A percentile compares a stretch with the other conserved stretches of the same genome.
Conservation (phyloP, 192 early-diverging fungal genomes). For the Rhizophagus clarus region DNA sequence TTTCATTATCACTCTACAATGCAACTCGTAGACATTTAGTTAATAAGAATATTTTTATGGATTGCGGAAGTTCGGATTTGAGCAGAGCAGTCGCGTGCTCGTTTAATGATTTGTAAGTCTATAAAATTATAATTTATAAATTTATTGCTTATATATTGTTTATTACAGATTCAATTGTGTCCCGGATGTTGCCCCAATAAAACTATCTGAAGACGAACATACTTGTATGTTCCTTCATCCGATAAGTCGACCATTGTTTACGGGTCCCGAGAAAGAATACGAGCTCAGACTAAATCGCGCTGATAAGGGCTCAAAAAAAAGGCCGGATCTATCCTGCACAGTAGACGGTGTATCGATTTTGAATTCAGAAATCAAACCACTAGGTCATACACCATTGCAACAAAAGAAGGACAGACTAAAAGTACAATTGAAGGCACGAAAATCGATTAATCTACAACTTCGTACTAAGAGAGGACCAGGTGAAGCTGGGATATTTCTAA, state of each 20-base stretch:
- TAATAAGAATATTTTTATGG: constrained; percentile 30
- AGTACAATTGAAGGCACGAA: constrained; percentile 25
- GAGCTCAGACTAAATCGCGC: constrained; percentile 18
- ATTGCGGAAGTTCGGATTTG: constrained; percentile 31
- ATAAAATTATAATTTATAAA: constrained; percentile 24
- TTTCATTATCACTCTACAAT: constrained; percentile 29
- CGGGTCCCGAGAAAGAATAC: constrained; percentile 8
- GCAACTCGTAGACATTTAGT: constrained; percentile 29
- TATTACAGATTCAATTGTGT: constrained; percentile 34
- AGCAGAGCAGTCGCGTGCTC: constrained; percentile 22
- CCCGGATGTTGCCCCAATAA: constrained; percentile 36
- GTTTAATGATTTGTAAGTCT: constrained; percentile 37
- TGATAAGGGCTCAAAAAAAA: constrained; percentile 12
- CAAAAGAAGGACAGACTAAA: constrained; percentile 21
- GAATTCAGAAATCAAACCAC: constrained; percentile 30
- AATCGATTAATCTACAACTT: constrained; percentile 31
- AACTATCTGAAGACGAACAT: constrained; percentile 35
- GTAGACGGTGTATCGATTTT: constrained; percentile 29
- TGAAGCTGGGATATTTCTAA: constrained; percentile 31
- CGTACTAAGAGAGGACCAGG: constrained; percentile 23
- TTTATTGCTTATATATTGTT: constrained; percentile 24
- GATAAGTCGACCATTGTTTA: constrained; percentile 32
- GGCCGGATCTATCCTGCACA: constrained; percentile 12
- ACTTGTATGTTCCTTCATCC: constrained; percentile 35
- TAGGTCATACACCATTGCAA: constrained; percentile 25